phyloP scores from a whole-genome alignment of 163 green algal species.

The Scenedesmus sp. region DNA sequence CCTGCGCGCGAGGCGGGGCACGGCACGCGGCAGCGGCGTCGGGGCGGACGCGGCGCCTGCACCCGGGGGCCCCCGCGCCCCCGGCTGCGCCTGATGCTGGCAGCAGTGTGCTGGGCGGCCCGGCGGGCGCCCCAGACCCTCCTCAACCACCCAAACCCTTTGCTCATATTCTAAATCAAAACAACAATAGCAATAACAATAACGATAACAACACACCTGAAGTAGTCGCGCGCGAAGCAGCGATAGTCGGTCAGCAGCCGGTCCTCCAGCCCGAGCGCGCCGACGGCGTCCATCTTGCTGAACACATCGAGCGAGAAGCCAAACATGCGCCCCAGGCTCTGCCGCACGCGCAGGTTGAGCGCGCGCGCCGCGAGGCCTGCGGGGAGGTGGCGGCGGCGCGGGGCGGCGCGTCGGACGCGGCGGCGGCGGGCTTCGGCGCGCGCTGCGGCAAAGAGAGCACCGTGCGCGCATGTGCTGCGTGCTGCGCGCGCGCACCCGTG shows the following conservation, averaged over 20 bases:
- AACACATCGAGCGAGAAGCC: conserved; percentile 47
- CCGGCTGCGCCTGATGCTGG: not conserved
- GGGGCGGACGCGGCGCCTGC: no score
- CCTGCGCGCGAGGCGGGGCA: not conserved
- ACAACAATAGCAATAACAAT: not conserved
- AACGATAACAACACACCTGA: conserved; percentile 40
- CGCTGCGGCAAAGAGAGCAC: not conserved
- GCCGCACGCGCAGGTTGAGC: conserved; percentile 15
- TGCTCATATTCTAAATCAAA: not conserved
- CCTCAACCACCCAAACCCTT: no score
- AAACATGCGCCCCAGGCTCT: conserved; percentile 35
- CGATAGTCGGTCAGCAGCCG: conserved; percentile 39
- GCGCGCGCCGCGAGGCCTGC: not conserved
- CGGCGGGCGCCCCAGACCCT: no score
- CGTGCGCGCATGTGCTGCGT: no score
- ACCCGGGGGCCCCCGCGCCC: no score
- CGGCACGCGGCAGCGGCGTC: not conserved
- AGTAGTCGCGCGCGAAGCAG: conserved; percentile 39
- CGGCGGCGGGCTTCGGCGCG: not conserved
- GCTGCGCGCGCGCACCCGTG: no score
- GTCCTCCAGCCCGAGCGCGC: conserved; percentile 38
- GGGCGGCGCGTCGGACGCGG: no score
- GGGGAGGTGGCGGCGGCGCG: no score
- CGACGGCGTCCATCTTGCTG: conserved; percentile 43
- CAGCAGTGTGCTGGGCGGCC: not conserved